Base-by-base conservation (phyloP, 306 rosid species). In the Coriaria nepalensis region DNA sequence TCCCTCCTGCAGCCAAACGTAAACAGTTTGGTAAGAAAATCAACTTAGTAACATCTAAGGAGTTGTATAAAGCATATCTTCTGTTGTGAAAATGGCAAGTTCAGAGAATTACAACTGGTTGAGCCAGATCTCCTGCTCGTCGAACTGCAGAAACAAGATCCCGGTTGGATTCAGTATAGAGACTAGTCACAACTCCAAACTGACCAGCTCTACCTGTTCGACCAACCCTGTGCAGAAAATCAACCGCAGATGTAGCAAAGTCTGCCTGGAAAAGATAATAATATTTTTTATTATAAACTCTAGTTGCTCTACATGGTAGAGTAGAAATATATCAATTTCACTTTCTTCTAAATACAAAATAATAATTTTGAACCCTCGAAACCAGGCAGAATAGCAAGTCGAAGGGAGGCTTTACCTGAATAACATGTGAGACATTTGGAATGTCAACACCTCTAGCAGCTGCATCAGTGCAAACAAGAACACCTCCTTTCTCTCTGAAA, bases 161-260 rank as follows among this genome's bases (percentile, higher is more conserved):
- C 46, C 71, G 55, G 65, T 81, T 84, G 59, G 95, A 73, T 55
- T 78, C 81, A n/a, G 82, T 81, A 64, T 77, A 84, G 75, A 79
- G 57, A 71, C 79, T 79, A 33, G 94, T 73, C 35, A 90, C 92
- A 40, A 81, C 77, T 71, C 97, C 97, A 53, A 58, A 49, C 65
- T 79, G 90, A 68, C 97, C 93, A 41, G 97, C 95, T 77, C 97
- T 85, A 54, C 80, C 97, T 12, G 95, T 90, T 46, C 87, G 86
- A 53, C 95, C 95, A 63, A 84, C 65, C 66, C 97, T 73, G 45
- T 90, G 97, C 61, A 90, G 58, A 62, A 90, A 90, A 65, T 90
- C 95, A 47, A 90, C 95, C 13, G 94, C 97, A 64, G 92, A 90
- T 59, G 82, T 84, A 54, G 97, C 94, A 59, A 84, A 84, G 52